Evolutionary conservation across 495 filamentous ascomycete genomes (phyloP), one percentile per base, ranked within the genome.

Genomic region (Podospora pseudopauciseta): DNA sequence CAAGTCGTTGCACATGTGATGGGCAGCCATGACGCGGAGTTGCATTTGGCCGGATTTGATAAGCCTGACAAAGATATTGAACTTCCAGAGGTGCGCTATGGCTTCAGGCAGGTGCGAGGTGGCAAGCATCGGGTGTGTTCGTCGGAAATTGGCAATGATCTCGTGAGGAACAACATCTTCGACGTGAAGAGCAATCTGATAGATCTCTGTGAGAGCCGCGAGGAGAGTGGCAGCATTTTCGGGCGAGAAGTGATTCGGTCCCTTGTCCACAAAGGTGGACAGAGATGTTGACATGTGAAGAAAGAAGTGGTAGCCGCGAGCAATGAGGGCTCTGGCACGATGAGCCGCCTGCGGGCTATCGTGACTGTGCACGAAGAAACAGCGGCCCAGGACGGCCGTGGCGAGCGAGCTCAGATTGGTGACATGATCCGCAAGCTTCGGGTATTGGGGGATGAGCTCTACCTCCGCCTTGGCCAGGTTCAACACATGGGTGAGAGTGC

Each of bases 11-110:
- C 90, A 88, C 87, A 97, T 90, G 19, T 76, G 78, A 39, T 86
- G 85, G 23, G 92, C 86, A 32, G 91, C 91, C 67, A 86, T 79
- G 13, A 94, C 91, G 59, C 93, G 87, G 30, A 96, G 84, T 73
- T 96, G 92, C 93, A 97, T 96, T 66, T 91, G 89, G n/a, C 91
- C 87, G 16, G 90, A 91, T 75, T 85, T 84, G 65, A 96, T 89
- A 71, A 92, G 85, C 73, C 87, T 92, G 74, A 85, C 86, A 58
- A 91, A 81, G 7, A 88, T 78, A 34, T 78, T 80, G 75, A 96
- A 90, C 68, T 87, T 90, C 91, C 92, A 96, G 11, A 85, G 85
- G 63, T 83, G 77, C 1, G 82, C 74, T 15, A 93, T 80, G 3
- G 92, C 80, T 18, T 83, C 81, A 13, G 72, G 69, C 6, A 72